These are phyloP conservation scores for Tetrapisispora fleetii DNA, from an alignment of 805 yeast genomes.

Conservation along the genomic window DNA sequence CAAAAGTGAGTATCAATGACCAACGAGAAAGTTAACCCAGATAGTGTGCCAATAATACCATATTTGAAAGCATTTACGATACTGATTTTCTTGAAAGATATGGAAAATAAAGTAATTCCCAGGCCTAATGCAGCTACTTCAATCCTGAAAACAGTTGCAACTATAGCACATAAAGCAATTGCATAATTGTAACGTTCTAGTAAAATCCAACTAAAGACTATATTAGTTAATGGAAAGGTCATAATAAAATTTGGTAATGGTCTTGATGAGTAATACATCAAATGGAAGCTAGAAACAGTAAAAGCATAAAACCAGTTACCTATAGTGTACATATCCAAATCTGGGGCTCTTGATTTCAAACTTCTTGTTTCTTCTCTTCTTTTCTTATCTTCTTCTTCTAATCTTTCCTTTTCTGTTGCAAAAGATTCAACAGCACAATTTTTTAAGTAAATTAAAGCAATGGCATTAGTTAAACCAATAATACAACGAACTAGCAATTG, in stretches of 20 bases:
- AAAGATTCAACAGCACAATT: conserved; percentile 27
- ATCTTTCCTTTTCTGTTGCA: conserved; percentile 5
- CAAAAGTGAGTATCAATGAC: conserved; percentile 73
- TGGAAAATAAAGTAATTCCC: conserved; percentile 38
- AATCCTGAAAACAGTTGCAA: conserved; percentile 59
- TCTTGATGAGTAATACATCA: conserved; percentile 70
- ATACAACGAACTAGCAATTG: conserved; percentile 50
- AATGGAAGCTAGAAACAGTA: conserved; percentile 63
- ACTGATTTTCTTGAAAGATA: conserved; percentile 39
- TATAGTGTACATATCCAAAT: conserved; percentile 12
- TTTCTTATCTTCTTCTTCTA: conserved; percentile 8
- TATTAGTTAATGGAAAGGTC: conserved; percentile 62
- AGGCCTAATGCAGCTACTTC: conserved; percentile 54
- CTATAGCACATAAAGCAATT: conserved; percentile 46
- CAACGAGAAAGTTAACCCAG: conserved; percentile 37
- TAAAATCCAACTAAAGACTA: conserved; percentile 43
- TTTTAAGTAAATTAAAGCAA: conserved; percentile 43
- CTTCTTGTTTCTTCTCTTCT: conserved; percentile 8
- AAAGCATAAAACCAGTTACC: conserved; percentile 54
- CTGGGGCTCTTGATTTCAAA: conserved; percentile 2
- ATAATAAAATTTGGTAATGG: conserved; percentile 77
- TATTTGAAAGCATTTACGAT: conserved; percentile 33
- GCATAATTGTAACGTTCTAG: conserved; percentile 40
- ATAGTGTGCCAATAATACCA: conserved; percentile 36
- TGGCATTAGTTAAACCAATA: conserved; percentile 53